A percentile compares a stretch with the other conserved stretches of the same genome.
Conservation (phyloP, 2,329 filamentous ascomycete genomes). For the Fusarium sp. region DNA sequence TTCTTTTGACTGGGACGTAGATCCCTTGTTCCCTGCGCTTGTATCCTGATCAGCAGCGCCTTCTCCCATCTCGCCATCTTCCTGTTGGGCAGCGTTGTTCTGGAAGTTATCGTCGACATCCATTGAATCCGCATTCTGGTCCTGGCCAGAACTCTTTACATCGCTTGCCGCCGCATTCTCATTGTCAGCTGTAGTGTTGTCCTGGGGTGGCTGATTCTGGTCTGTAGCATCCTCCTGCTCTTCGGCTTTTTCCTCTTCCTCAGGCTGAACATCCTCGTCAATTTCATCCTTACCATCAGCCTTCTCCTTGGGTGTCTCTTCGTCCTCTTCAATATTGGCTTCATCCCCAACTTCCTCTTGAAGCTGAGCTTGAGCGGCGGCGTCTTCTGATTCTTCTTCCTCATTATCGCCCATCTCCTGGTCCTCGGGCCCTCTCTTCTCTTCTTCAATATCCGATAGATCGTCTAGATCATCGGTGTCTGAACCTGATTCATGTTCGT, state of each 20-base stretch:
- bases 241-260: slow-evolving; percentile 64
- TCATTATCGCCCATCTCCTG: slow-evolving; percentile 52
- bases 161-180: slow-evolving; percentile 73
- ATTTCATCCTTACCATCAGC: slow-evolving; percentile 53
- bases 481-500: slow-evolving; percentile 67
- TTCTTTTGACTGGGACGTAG: slow-evolving; percentile 59
- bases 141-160: slow-evolving; percentile 69
- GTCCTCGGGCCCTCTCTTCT: slow-evolving; percentile 51
- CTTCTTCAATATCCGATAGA: slow-evolving; percentile 63
- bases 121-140: slow-evolving; percentile 69
- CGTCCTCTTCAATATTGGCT: slow-evolving; percentile 66
- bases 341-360: slow-evolving; percentile 50
- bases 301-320: slow-evolving; percentile 61
- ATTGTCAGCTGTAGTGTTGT: slow-evolving; percentile 62
- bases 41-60: slow-evolving; percentile 70
- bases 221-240: slow-evolving; percentile 62
- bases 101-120: slow-evolving; percentile 70
- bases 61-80: slow-evolving; percentile 73
- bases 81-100: slow-evolving; percentile 68
- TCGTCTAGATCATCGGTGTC: slow-evolving; percentile 68
- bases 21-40: slow-evolving; percentile 70
- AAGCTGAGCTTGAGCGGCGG: slow-evolving; percentile 50
- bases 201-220: slow-evolving; percentile 49
- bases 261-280: slow-evolving; percentile 54
- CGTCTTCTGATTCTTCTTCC: slow-evolving; percentile 52